Base-by-base conservation (phyloP, 805 yeast species). In the Sporopachydermia lactativora region DNA sequence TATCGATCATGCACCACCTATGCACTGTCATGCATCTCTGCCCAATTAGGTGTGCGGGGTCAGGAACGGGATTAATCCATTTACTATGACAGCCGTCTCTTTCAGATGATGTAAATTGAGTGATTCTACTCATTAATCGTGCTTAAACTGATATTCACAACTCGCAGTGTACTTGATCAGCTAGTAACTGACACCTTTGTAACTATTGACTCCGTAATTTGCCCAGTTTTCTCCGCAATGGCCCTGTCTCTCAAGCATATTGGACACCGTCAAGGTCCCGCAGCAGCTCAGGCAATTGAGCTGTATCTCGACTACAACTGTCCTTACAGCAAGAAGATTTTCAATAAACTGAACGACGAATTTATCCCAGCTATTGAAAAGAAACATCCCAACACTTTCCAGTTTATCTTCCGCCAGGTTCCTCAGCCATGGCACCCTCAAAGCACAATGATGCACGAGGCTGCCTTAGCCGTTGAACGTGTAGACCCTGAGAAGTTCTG, bases 401-500 rank as follows among this genome's bases (percentile, higher is more conserved):
- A 73, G 47, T 68, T 82, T 45, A 71, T 75, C 6, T 73, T 79
- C 56, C 69, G 76, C 45, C 79, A 82, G 52, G 85, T 78, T 35
- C 66, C 81, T n/a, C 95, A 85, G 62, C 92, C 94, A 48, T 85
- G 95, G 95, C 95, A 85, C 55, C 78, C 88, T 36, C 73, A 75
- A 42, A 77, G 89, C 1, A 69, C 73, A 3, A 58, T 73, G 31
- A 62, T 75, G 34, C 79, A 80, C 54, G 95, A 85, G 52, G 80
- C 81, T 35, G 68, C 81, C 0, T 56, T 85, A 17, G 86, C 78
- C 0, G 76, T 78, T 19, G 49, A 46, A 38, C 62, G 70, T 39
- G 45, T 62, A n/a, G 64, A 61, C 13, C 79, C 82, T 1, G 57
- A 53, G 1, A 57, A 61, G 46, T 74, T 80, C 54, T 71, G 84